A percentile compares a stretch with the other conserved stretches of the same genome.
phyloP scores from a whole-genome alignment of 2,329 filamentous ascomycete genomes.

The Dactylellina parvicollis region DNA sequence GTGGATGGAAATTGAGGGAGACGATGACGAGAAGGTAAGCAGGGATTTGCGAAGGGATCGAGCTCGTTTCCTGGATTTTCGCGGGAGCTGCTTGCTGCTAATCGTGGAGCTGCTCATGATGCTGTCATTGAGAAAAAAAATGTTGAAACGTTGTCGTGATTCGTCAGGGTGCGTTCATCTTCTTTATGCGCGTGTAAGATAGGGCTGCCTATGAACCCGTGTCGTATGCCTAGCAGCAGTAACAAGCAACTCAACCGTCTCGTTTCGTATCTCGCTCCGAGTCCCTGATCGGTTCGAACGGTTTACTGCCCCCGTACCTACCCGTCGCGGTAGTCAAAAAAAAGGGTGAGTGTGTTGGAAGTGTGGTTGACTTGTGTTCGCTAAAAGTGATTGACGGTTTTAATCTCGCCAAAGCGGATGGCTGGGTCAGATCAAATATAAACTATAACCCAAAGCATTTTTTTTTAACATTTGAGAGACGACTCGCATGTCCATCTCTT shows the following conservation, averaged over 20 bases:
- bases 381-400: conserved; percentile 31
- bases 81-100: conserved; percentile 47
- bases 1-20: conserved; percentile 31
- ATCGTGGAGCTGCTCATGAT: conserved; percentile 39
- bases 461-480: too few relatives aligned
- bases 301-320: not conserved
- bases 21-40: conserved; percentile 43
- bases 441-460: not conserved
- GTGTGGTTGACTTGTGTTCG: conserved; percentile 26
- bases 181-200: conserved; percentile 4
- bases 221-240: conserved; percentile 29
- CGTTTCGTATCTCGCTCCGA: conserved; percentile 6
- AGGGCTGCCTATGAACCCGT: conserved; percentile 19
- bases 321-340: conserved; percentile 22
- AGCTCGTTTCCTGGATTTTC: conserved; percentile 40
- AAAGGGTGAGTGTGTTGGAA: conserved; percentile 5
- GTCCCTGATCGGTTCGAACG: not conserved
- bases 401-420: conserved; percentile 35
- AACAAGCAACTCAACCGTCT: not conserved
- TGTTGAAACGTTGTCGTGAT: not conserved
- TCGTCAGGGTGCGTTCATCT: conserved; percentile 9
- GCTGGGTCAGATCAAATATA: not conserved
- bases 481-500: not conserved
- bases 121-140: conserved; percentile 12
- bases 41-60: conserved; percentile 51